phyloP scores from a whole-genome alignment of 192 early-diverging fungal species.

The Coemansia javaensis region DNA sequence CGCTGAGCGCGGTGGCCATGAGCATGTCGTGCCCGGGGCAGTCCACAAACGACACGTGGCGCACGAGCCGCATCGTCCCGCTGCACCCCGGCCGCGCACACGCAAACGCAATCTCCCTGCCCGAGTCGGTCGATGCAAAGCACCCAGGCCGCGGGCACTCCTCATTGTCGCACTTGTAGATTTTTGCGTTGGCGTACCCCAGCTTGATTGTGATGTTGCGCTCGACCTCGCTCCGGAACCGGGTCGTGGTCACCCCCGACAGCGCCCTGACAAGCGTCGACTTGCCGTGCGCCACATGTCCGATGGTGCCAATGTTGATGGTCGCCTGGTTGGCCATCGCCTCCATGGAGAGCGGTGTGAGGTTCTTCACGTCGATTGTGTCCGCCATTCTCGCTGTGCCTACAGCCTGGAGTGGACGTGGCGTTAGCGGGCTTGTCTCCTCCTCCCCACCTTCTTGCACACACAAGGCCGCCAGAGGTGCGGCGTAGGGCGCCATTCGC shows the following conservation, averaged over 20 bases:
- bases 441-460: no score
- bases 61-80: conserved; percentile 79
- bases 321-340: conserved; percentile 98
- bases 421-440: no score
- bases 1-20: conserved; percentile 99
- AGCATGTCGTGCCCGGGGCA: conserved; percentile 99
- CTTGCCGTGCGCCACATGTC: conserved; percentile 99
- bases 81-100: conserved; percentile 84
- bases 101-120: conserved; percentile 78
- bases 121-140: conserved; percentile 82
- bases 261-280: conserved; percentile 99
- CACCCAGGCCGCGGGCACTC: conserved; percentile 94
- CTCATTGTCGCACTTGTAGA: conserved; percentile 94
- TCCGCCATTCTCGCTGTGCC: conserved; percentile 36
- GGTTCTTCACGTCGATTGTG: conserved; percentile 26
- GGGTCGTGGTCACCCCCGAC: conserved; percentile 95
- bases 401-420: no score
- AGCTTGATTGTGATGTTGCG: conserved; percentile 99
- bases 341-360: conserved; percentile 62
- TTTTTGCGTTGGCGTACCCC: conserved; percentile 99
- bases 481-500: no score
- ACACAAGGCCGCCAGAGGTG: no score
- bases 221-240: conserved; percentile 97
- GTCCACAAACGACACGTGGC: conserved; percentile 98
- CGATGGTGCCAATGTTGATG: conserved; percentile 99